Conservation (phyloP, 139 green algal genomes). For the Chlamydomonas incerta region DNA sequence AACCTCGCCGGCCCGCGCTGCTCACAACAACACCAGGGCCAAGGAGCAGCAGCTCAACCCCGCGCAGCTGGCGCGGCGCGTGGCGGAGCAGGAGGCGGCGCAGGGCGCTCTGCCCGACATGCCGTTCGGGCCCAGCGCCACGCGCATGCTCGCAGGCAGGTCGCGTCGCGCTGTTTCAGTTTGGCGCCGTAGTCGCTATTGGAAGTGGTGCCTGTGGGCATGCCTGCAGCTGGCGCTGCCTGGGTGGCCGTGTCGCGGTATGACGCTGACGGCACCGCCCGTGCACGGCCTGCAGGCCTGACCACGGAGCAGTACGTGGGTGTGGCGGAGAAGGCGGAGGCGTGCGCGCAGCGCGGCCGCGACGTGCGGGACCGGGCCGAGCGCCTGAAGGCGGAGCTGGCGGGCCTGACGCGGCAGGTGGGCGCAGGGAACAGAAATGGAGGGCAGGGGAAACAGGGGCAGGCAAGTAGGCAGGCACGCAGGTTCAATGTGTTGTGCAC, state of each 20-base stretch:
- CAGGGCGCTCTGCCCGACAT: conserved; percentile 22
- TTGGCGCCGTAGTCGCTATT: too few relatives aligned
- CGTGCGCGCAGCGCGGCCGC: not conserved
- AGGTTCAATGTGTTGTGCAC: too few relatives aligned
- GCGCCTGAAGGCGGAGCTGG: conserved; percentile 12
- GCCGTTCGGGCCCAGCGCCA: conserved; percentile 19
- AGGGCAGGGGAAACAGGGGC: too few relatives aligned
- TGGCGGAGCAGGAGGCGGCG: conserved; percentile 16
- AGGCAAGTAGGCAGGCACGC: too few relatives aligned
- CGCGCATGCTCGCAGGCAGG: conserved; percentile 17
- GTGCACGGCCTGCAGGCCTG: not conserved
- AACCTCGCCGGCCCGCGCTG: too few relatives aligned
- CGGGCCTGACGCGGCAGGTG: conserved; percentile 13
- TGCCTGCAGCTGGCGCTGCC: too few relatives aligned
- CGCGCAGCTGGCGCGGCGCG: not conserved
- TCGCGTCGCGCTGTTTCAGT: too few relatives aligned
- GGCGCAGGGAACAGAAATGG: not conserved
- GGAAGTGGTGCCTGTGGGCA: too few relatives aligned
- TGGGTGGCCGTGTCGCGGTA: too few relatives aligned
- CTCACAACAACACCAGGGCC: conserved; percentile 6
- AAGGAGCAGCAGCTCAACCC: conserved; percentile 34
- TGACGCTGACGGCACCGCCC: too few relatives aligned
- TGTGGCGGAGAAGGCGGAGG: conserved; percentile 2
- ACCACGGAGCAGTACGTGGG: conserved; percentile 4
- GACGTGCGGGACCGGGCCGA: not conserved